phyloP scores from a whole-genome alignment of 768 basidiomycete species.

The Mycena sanguinolenta region DNA sequence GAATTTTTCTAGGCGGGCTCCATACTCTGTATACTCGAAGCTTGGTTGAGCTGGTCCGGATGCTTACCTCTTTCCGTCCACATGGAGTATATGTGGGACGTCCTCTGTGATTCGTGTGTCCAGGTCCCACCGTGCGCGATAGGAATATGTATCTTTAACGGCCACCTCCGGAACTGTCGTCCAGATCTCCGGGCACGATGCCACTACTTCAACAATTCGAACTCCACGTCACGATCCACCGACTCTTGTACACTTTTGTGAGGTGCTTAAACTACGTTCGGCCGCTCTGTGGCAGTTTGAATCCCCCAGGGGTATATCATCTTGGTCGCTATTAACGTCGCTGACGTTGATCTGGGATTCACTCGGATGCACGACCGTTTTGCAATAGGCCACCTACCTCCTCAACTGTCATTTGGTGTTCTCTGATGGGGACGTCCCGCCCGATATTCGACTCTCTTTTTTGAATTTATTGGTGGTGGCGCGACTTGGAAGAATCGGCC shows the following conservation, averaged over 20 bases:
- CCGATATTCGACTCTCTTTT: no score
- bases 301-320: background rate
- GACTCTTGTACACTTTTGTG: background rate
- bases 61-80: slow-evolving; percentile 2
- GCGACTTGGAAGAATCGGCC: no score
- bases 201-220: background rate
- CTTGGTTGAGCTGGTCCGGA: slow-evolving; percentile 7
- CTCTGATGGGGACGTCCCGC: no score
- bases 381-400: background rate
- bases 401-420: background rate
- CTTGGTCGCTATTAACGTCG: slow-evolving; percentile 16
- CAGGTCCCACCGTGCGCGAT: slow-evolving; percentile 11
- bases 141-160: background rate
- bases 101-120: background rate
- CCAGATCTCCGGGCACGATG: background rate
- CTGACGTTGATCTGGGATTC: background rate
- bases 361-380: background rate
- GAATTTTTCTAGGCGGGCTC: background rate
- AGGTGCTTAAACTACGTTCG: background rate
- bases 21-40: background rate
- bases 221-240: background rate
- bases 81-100: background rate
- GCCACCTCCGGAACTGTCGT: background rate
- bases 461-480: no score
- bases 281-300: background rate